Conservation (phyloP, 129 eudicot genomes). For the Tanacetum coccineum region DNA sequence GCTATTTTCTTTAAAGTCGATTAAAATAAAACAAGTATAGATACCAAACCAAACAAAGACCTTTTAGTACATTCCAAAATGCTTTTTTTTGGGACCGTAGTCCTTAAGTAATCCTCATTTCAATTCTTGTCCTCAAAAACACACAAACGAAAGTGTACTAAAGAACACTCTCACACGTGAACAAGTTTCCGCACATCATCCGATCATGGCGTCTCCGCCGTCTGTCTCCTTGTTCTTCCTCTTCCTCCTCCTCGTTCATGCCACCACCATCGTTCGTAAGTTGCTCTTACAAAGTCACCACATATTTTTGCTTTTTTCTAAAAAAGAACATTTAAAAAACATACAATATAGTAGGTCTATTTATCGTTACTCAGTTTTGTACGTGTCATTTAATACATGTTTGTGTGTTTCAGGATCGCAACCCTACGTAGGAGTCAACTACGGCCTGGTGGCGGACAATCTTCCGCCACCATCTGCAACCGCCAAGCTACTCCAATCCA, state of each 20-base stretch:
- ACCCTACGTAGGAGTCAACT: conserved; percentile 64
- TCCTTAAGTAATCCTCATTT: conserved; percentile 29
- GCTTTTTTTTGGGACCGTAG: conserved; percentile 30
- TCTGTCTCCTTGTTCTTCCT: conserved; percentile 2
- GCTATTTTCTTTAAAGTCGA: too few relatives aligned
- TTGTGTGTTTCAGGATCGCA: conserved; percentile 43
- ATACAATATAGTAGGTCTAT: too few relatives aligned
- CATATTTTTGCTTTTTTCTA: background rate
- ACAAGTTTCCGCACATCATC: conserved; percentile 13
- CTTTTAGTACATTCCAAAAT: background rate
- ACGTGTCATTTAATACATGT: background rate
- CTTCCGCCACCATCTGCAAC: conserved; percentile 75
- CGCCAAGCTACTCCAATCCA: conserved; percentile 58
- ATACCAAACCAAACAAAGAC: conserved; percentile 19
- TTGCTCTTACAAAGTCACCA: background rate
- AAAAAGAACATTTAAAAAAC: background rate
- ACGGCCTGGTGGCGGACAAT: conserved; percentile 74
- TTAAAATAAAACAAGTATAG: background rate
- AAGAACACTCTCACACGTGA: conserved; percentile 27
- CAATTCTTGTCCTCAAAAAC: conserved; percentile 28
- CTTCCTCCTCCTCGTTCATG: conserved; percentile 32
- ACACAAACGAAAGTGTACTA: conserved; percentile 2
- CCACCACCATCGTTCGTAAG: conserved; percentile 38
- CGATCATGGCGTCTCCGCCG: conserved; percentile 31
- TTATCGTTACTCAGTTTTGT: background rate